These are phyloP conservation scores for Metarhizium anisopliae DNA, from an alignment of 2,329 filamentous ascomycete species.

Conservation along the genomic window DNA sequence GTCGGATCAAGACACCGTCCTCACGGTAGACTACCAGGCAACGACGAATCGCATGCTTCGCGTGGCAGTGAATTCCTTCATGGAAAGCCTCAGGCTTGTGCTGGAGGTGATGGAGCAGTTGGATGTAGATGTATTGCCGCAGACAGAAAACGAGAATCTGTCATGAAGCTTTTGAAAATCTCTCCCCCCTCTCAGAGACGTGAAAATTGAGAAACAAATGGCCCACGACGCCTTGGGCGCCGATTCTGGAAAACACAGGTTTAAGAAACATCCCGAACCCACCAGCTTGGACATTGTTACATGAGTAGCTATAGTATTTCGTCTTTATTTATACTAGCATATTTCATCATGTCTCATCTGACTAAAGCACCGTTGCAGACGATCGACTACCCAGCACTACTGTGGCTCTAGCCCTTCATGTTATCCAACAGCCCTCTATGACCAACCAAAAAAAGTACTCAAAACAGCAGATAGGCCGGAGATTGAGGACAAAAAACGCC, in stretches of 20 bases:
- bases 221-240: neutral
- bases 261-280: too few species aligned
- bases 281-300: too few species aligned
- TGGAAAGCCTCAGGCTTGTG: constrained; percentile 80
- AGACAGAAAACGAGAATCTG: constrained; percentile 10
- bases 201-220: neutral
- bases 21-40: constrained; percentile 72
- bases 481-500: neutral
- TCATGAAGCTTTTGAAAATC: neutral
- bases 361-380: neutral
- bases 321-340: neutral
- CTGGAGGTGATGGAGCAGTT: constrained; percentile 85
- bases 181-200: neutral
- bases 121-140: constrained; percentile 68
- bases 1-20: constrained; percentile 31
- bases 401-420: neutral
- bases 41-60: constrained; percentile 95
- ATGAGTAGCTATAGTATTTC: neutral
- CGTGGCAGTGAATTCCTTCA: constrained; percentile 92
- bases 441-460: neutral
- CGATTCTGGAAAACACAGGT: neutral
- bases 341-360: constrained; percentile 1
- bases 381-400: neutral
- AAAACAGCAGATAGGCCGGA: too few species aligned
- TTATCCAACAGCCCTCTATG: neutral